phyloP scores from a whole-genome alignment of 148 eudicot species.

The Fagopyrum esculentum region DNA sequence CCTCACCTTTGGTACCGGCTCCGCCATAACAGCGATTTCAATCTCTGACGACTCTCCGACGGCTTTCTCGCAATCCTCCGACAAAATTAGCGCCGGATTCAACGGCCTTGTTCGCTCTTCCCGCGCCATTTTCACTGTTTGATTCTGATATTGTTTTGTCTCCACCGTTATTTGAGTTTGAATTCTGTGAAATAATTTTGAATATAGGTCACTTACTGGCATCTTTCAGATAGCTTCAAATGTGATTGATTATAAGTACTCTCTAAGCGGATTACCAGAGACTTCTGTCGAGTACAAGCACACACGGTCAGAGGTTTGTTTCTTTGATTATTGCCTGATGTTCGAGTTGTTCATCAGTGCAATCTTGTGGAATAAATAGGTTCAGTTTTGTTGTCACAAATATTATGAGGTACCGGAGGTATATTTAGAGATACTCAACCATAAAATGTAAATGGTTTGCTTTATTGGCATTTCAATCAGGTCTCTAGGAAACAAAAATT shows the following conservation, averaged over 20 bases:
- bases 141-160: slow-evolving; percentile 6
- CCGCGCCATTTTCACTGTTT: slow-evolving; percentile 61
- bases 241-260: slow-evolving; percentile 70
- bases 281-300: slow-evolving; percentile 47
- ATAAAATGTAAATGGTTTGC: not conserved
- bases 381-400: not conserved
- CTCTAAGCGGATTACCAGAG: slow-evolving; percentile 41
- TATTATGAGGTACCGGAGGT: not conserved
- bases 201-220: slow-evolving; percentile 8
- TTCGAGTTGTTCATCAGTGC: not conserved
- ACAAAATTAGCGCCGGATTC: slow-evolving; percentile 28
- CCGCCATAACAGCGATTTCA: slow-evolving; percentile 26
- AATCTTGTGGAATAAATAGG: not conserved
- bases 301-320: slow-evolving; percentile 49
- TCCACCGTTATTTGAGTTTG: not conserved
- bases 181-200: not conserved
- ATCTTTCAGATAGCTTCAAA: slow-evolving; percentile 45
- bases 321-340: not conserved
- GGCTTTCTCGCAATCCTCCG: slow-evolving; percentile 16
- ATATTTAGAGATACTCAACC: not conserved
- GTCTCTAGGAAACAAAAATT: not conserved
- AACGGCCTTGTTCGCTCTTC: slow-evolving; percentile 60
- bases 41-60: slow-evolving; percentile 15
- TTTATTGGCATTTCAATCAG: not conserved
- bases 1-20: slow-evolving; percentile 36